phyloP scores from a whole-genome alignment of 2,329 filamentous ascomycete genomes.

The Xylaria digitata region DNA sequence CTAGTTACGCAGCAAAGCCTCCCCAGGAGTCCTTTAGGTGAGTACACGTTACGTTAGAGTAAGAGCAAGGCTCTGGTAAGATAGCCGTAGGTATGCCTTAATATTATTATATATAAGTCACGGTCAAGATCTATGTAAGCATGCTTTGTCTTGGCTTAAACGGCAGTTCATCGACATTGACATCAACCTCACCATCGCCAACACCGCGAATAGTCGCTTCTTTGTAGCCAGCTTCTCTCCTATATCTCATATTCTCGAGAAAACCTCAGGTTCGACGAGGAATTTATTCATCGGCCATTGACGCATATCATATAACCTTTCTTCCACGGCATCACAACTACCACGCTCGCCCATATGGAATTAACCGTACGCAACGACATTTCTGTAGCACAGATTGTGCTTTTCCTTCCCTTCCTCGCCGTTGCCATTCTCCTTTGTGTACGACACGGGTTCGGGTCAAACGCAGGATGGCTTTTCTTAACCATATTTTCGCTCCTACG shows the following conservation, averaged over 20 bases:
- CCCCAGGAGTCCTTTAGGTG: constrained; percentile 3
- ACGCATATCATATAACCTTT: not conserved
- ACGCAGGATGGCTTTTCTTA: constrained; percentile 65
- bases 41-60: not conserved
- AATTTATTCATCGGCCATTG: not conserved
- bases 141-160: not conserved
- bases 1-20: constrained; percentile 3
- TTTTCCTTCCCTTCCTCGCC: constrained; percentile 54
- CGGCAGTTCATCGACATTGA: not conserved
- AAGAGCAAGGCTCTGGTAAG: constrained; percentile 7
- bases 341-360: constrained; percentile 38
- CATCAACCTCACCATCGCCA: not conserved
- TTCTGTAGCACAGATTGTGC: constrained; percentile 55
- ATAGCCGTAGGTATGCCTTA: not conserved
- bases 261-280: not conserved
- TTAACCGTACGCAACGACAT: constrained; percentile 51
- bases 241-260: not conserved
- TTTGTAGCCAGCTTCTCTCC: constrained; percentile 1
- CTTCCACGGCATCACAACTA: not conserved
- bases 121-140: not conserved
- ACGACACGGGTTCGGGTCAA: constrained; percentile 59
- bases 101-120: constrained; percentile 31
- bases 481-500: constrained; percentile 63
- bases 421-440: constrained; percentile 53
- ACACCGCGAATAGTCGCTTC: not conserved